These are phyloP conservation scores for Iodosphaeria phyllophila DNA, from an alignment of 2,329 filamentous ascomycete species.

Conservation along the genomic window DNA sequence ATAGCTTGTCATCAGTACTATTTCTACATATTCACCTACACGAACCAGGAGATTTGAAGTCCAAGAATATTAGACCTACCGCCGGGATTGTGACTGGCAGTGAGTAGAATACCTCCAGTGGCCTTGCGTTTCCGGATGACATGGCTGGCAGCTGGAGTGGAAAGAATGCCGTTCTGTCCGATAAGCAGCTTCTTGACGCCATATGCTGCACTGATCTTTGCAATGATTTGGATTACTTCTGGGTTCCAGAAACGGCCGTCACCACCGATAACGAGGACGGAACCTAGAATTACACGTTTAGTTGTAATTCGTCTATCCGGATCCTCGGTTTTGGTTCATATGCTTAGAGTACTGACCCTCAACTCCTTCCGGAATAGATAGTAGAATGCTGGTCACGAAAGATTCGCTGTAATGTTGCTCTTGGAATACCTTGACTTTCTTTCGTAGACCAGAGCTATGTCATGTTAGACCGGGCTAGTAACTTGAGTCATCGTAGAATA, in stretches of 20 bases:
- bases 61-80: conserved; percentile 33
- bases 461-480: conserved; percentile 5
- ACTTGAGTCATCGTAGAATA: neutral
- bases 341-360: conserved; percentile 32
- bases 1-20: conserved; percentile 2
- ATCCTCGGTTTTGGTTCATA: conserved; percentile 3
- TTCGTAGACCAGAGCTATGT: conserved; percentile 81
- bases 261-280: conserved; percentile 89
- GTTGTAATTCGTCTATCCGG: neutral
- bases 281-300: conserved; percentile 22
- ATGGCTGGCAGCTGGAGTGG: conserved; percentile 89
- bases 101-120: conserved; percentile 90
- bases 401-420: conserved; percentile 89
- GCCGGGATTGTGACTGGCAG: conserved; percentile 94
- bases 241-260: conserved; percentile 97
- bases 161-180: conserved; percentile 90
- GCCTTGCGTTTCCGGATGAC: conserved; percentile 88
- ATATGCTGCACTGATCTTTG: conserved; percentile 91
- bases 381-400: conserved; percentile 83
- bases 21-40: too few relatives aligned
- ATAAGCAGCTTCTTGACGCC: conserved; percentile 98
- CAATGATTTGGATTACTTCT: conserved; percentile 89
- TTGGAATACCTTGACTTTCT: conserved; percentile 98
- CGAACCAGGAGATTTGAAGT: neutral
- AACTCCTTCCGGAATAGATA: conserved; percentile 88